These are phyloP conservation scores for Murraya koenigii DNA, from an alignment of 345 rosid species.

Conservation along the genomic window DNA sequence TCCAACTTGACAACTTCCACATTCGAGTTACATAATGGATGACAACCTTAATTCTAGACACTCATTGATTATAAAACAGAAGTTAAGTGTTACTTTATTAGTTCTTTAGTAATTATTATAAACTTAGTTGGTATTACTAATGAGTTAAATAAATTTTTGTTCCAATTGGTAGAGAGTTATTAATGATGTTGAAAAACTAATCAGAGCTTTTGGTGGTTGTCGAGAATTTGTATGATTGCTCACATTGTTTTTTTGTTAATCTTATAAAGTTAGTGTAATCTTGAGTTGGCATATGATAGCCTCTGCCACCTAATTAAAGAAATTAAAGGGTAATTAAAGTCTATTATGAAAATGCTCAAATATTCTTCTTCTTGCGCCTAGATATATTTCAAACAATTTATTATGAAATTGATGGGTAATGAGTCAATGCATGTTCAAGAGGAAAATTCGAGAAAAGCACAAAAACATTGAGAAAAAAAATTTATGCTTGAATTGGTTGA, in stretches of 20 bases:
- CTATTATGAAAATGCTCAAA: background rate
- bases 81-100: background rate
- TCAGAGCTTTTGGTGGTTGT: background rate
- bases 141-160: background rate
- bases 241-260: background rate
- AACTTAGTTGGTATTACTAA: background rate
- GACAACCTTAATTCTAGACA: background rate
- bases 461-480: background rate
- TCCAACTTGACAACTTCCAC: background rate
- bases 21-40: background rate
- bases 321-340: conserved; percentile 3
- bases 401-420: background rate
- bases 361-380: background rate
- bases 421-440: background rate
- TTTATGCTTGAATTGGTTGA: background rate
- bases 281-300: background rate
- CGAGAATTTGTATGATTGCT: background rate
- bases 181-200: background rate
- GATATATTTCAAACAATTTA: background rate
- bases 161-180: background rate
- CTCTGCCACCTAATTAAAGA: background rate
- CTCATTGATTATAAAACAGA: background rate
- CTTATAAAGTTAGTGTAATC: background rate
- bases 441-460: background rate
- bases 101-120: background rate